phyloP scores from a whole-genome alignment of 305 asterid species.

The Solanum hybrid region DNA sequence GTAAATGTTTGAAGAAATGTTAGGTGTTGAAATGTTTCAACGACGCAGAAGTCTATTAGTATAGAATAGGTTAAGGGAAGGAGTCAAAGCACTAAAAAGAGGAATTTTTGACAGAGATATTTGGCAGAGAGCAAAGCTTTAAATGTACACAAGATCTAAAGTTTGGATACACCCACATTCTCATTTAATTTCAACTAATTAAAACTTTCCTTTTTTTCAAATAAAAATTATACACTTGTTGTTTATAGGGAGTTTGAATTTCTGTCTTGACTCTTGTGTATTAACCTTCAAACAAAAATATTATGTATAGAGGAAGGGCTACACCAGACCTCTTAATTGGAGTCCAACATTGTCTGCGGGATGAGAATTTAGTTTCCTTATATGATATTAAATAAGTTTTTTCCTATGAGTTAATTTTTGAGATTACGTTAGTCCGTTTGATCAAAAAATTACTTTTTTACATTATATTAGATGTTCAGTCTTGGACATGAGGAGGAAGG shows the following conservation, averaged over 20 bases:
- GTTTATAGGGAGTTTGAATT: not conserved
- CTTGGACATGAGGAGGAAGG: not conserved
- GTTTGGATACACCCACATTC: not conserved
- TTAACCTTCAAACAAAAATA: not conserved
- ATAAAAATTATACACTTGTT: not conserved
- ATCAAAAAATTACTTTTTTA: not conserved
- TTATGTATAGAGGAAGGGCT: not conserved
- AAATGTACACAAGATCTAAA: not conserved
- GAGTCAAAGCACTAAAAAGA: not conserved
- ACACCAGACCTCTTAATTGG: not conserved
- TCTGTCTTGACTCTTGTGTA: not conserved
- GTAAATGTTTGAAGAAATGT: too few relatives aligned
- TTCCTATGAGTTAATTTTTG: rapidly evolving
- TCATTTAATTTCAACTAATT: not conserved
- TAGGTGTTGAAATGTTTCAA: too few relatives aligned
- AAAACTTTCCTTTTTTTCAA: not conserved
- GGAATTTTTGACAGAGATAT: not conserved
- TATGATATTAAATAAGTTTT: not conserved
- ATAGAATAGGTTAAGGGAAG: not conserved
- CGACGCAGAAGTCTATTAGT: not conserved
- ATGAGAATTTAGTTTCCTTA: too few relatives aligned
- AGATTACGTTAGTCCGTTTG: rapidly evolving
- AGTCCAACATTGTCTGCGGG: not conserved
- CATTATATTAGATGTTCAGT: not conserved
- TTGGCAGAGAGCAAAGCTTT: not conserved